Percentiles rank a stretch among this genome's conserved stretches.
Conservation (phyloP, 2,329 filamentous ascomycete species). For the Pochonia chlamydosporia region DNA sequence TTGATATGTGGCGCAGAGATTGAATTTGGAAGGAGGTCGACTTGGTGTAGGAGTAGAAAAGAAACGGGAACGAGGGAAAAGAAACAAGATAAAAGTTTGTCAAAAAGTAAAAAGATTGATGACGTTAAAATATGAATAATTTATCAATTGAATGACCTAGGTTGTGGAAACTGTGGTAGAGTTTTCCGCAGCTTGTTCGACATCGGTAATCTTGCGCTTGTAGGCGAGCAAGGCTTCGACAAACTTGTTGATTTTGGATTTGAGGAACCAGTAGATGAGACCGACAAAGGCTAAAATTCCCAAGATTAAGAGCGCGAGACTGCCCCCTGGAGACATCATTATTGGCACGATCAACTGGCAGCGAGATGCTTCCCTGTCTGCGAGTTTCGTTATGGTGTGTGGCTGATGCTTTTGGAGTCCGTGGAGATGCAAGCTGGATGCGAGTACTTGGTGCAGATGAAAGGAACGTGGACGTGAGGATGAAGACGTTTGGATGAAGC, state of each 20-base stretch:
- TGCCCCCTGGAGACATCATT: constrained; percentile 11
- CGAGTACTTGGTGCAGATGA: neutral
- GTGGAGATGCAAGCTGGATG: neutral
- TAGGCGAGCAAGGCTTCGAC: constrained; percentile 19
- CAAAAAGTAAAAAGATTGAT: too few relatives aligned
- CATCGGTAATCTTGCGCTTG: constrained; percentile 2
- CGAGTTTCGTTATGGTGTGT: neutral
- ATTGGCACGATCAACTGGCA: neutral
- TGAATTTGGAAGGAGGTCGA: too few relatives aligned
- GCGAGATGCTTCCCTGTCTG: neutral
- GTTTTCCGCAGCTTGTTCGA: neutral
- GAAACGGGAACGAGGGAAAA: neutral
- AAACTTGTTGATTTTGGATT: constrained; percentile 23
- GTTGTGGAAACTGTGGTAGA: neutral
- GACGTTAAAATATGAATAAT: too few relatives aligned
- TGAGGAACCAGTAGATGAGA: constrained; percentile 23
- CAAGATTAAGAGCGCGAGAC: constrained; percentile 27
- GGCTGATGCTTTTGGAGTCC: neutral
- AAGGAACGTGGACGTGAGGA: too few relatives aligned
- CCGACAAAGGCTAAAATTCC: constrained; percentile 22
- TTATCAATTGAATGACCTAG: neutral
- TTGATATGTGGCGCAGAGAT: neutral
- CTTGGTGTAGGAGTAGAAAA: too few relatives aligned
- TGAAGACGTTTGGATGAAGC: too few relatives aligned
- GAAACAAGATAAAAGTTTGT: neutral